Evolutionary conservation across 306 rosid genomes (phyloP).

Genomic region (Sphenostylis stenocarpa): DNA sequence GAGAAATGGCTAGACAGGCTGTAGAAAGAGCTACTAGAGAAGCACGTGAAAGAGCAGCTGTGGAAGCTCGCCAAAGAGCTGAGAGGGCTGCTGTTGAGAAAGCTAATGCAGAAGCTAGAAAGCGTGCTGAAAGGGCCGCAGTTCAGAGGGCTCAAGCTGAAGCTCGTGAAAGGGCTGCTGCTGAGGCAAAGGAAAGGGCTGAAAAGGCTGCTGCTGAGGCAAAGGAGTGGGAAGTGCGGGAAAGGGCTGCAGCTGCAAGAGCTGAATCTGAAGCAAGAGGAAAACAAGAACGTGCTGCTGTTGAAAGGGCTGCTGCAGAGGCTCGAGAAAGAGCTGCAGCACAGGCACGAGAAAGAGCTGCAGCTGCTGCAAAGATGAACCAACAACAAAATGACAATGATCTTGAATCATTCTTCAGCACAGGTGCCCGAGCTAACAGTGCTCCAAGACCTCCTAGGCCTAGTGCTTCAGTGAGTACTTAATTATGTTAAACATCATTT

Average conservation of each 20-base stretch:
- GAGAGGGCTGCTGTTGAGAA: slow-evolving; percentile 86
- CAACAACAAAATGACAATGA: slow-evolving; percentile 79
- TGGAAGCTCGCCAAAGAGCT: slow-evolving; percentile 81
- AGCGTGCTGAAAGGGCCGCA: slow-evolving; percentile 89
- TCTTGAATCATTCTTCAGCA: slow-evolving; percentile 79
- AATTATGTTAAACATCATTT: slow-evolving; percentile 31
- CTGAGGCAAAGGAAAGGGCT: slow-evolving; percentile 83
- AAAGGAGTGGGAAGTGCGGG: slow-evolving; percentile 47
- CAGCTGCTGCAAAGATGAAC: slow-evolving; percentile 76
- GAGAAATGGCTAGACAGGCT: slow-evolving; percentile 79
- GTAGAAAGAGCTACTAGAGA: slow-evolving; percentile 99
- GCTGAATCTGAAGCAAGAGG: slow-evolving; percentile 67
- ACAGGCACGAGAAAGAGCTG: slow-evolving; percentile 83
- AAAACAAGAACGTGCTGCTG: slow-evolving; percentile 86
- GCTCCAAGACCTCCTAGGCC: slow-evolving; percentile 91
- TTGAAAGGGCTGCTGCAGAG: slow-evolving; percentile 82
- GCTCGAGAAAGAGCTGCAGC: slow-evolving; percentile 90
- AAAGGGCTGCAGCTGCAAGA: slow-evolving; percentile 45
- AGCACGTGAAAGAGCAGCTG: slow-evolving; percentile 96
- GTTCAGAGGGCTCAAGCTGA: slow-evolving; percentile 93
- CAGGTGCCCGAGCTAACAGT: slow-evolving; percentile 67
- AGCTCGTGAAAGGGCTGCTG: slow-evolving; percentile 98
- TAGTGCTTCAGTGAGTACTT: slow-evolving; percentile 68
- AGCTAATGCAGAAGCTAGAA: slow-evolving; percentile 90
- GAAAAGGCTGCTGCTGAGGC: slow-evolving; percentile 85